A percentile compares a stretch with the other conserved stretches of the same genome.
Evolutionary conservation across 2,329 filamentous ascomycete genomes (phyloP).

Genomic region (Samsoniella hepiali): DNA sequence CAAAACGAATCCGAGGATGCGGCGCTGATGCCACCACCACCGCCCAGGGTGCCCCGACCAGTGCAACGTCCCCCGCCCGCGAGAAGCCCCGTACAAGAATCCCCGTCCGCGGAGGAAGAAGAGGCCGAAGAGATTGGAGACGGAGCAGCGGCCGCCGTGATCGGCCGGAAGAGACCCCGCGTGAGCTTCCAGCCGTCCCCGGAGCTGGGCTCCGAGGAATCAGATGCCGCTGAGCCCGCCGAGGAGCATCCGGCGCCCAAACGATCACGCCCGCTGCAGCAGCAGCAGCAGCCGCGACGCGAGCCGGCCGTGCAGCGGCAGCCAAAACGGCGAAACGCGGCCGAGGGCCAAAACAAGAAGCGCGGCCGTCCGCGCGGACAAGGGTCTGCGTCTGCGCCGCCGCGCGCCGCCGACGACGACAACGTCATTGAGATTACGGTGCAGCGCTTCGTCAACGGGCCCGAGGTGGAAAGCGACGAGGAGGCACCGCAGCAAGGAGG

Average conservation of each 20-base stretch:
- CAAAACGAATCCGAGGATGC: slow-evolving; percentile 24
- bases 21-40: slow-evolving; percentile 11
- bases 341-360: slow-evolving; percentile 8
- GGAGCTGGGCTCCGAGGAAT: slow-evolving; percentile 37
- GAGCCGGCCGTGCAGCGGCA: slow-evolving; percentile 14
- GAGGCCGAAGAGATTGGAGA: slow-evolving; percentile 33
- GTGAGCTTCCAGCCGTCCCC: slow-evolving; percentile 34
- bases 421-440: slow-evolving; percentile 53
- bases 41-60: background rate
- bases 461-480: slow-evolving; percentile 38
- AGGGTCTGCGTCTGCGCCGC: background rate
- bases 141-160: background rate
- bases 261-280: slow-evolving; percentile 27
- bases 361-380: slow-evolving; percentile 22
- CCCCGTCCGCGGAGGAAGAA: slow-evolving; percentile 35
- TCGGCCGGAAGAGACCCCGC: slow-evolving; percentile 13
- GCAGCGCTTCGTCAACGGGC: slow-evolving; percentile 54
- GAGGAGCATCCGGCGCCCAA: slow-evolving; percentile 31
- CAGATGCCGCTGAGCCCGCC: slow-evolving; percentile 28
- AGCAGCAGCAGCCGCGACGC: slow-evolving; percentile 15
- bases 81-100: background rate
- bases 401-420: slow-evolving; percentile 19
- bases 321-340: slow-evolving; percentile 8
- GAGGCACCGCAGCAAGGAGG: slow-evolving; percentile 35
- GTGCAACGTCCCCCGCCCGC: background rate